Evolutionary conservation across 2,329 filamentous ascomycete species (phyloP).

Genomic region (Pseudocercospora musae): DNA sequence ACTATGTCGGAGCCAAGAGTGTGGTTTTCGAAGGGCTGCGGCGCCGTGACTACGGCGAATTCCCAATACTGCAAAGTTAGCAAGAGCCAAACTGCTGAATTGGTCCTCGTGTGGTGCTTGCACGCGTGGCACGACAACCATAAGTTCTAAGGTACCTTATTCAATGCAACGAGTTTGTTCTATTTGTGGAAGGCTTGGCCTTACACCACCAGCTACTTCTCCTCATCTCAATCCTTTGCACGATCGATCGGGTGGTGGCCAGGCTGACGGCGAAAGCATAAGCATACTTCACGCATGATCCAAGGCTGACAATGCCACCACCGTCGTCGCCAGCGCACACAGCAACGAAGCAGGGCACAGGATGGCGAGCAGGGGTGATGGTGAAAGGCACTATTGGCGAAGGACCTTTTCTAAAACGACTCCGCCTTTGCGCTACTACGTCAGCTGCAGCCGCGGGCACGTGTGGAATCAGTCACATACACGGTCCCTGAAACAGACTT

Average conservation of each 20-base stretch:
- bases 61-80: neutral
- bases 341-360: neutral
- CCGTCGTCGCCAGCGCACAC: neutral
- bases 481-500: neutral
- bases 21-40: neutral
- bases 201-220: neutral
- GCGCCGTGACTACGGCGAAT: neutral
- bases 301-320: neutral
- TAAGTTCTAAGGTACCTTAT: too few relatives aligned
- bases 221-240: neutral
- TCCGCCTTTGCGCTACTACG: slow-evolving; percentile 1
- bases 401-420: neutral
- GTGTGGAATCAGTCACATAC: neutral
- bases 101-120: neutral
- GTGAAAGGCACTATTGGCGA: slow-evolving; percentile 1
- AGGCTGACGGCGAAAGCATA: neutral
- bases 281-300: neutral
- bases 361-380: neutral
- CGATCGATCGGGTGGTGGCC: neutral
- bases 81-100: neutral
- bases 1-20: neutral
- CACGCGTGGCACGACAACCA: neutral
- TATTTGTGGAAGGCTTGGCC: slow-evolving; percentile 1
- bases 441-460: neutral
- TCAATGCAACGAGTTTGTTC: neutral